phyloP scores from a whole-genome alignment of 2,329 filamentous ascomycete species.

The Aspergillus pseudotamarii region DNA sequence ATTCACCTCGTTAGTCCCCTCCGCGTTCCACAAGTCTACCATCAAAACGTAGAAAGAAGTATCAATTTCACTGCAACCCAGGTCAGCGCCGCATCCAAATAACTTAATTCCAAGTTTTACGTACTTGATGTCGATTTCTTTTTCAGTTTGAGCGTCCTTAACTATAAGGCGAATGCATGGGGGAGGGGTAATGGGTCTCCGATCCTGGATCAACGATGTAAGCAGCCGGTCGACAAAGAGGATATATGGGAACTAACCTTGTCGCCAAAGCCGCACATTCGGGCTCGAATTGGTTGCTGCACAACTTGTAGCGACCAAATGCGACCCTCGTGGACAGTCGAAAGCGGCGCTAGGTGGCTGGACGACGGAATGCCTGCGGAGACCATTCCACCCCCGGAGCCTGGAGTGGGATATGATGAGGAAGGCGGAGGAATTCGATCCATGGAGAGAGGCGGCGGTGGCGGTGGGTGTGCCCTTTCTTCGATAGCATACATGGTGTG shows the following conservation, averaged over 20 bases:
- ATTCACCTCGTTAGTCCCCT: constrained; percentile 66
- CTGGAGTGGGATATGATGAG: constrained; percentile 39
- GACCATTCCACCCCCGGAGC: constrained; percentile 34
- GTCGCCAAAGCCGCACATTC: constrained; percentile 99
- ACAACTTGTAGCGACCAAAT: constrained; percentile 71
- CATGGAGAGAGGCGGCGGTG: constrained; percentile 43
- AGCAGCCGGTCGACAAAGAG: constrained; percentile 8
- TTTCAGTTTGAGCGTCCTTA: constrained; percentile 70
- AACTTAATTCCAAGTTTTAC: constrained; percentile 33
- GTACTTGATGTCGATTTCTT: constrained; percentile 83
- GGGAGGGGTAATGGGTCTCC: constrained; percentile 91
- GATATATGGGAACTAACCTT: constrained; percentile 63
- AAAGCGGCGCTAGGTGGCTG: constrained; percentile 42
- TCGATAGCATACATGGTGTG: constrained; percentile 41
- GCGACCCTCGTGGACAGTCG: constrained; percentile 46
- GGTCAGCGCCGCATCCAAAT: constrained; percentile 16
- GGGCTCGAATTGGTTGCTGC: constrained; percentile 88
- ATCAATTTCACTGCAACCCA: constrained; percentile 64
- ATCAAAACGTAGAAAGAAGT: constrained; percentile 69
- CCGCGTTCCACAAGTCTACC: constrained; percentile 69
- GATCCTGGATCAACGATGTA: constrained; percentile 64
- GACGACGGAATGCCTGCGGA: constrained; percentile 31
- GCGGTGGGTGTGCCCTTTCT: constrained; percentile 40
- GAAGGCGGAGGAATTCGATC: constrained; percentile 42
- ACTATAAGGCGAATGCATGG: constrained; percentile 87